Evolutionary conservation across 176 grass and related monocot species (phyloP), one percentile per base, ranked within the genome.

Genomic region (Carex littledalei): DNA sequence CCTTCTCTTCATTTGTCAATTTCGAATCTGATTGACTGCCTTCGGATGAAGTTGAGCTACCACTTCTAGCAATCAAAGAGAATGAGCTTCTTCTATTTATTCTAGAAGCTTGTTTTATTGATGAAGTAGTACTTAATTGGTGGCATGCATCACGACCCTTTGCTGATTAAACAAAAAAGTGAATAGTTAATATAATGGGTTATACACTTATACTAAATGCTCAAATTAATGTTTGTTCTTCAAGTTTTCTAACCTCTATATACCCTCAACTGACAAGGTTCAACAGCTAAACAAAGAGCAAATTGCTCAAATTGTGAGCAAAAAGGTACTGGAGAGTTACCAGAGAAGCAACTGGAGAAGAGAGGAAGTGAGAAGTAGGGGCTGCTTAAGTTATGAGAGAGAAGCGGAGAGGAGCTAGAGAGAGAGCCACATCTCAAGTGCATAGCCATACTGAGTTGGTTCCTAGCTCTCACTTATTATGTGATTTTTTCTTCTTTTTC

Each of bases 1-100:
- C 89, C 95, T 93, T 90, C 66, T 94, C 85, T 63, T 85, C 63
- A 39, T 86, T 84, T 37, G 91, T 80, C 22, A 86, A 70, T 3
- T 92, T 88, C 2, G 86, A 81, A 70, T 89, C 91, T 3, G 81
- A 83, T 83, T 85, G 34, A 81, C 62, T 85, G n/a, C 73, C 57
- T 63, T 88, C 86, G 7, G 91, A 85, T 13, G 87, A 62, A 54
- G 85, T 81, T 15, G 88, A 83, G 20, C 75, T 62, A 83, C 87
- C 87, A 87, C 89, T 91, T 50, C 81, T 80, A 18, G 84, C 17
- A 39, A 82, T 85, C 1, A 26, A 24, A 58, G 50, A 61, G 43
- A 83, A 26, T 56, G 80, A 79, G 53, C 83, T 87, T 88, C 81
- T 94, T 5, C 15, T 82, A 83, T 85, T 61, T 53, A 47, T 82